phyloP scores from a whole-genome alignment of 176 grass and related monocot species.

The Oryza nivara region DNA sequence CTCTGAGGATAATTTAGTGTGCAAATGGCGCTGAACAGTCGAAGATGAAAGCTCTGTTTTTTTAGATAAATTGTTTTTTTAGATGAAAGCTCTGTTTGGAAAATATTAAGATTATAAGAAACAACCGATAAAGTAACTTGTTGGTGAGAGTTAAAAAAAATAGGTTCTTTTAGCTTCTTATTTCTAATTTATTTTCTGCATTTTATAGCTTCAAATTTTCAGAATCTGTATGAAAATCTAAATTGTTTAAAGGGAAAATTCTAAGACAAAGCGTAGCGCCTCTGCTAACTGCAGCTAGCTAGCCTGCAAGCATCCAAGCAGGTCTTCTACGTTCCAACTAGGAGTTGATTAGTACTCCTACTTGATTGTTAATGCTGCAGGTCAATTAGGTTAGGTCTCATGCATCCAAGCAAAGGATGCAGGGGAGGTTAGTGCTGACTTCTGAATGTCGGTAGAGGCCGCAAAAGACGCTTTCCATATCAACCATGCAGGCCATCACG shows the following conservation, averaged over 20 bases:
- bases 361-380: neutral
- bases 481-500: conserved; percentile 9
- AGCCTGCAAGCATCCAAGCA: neutral
- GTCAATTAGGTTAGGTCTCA: neutral
- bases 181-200: too few relatives aligned
- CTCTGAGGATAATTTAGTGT: neutral
- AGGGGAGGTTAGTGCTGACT: neutral
- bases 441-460: neutral
- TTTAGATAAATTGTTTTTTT: too few relatives aligned
- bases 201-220: too few relatives aligned
- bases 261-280: too few relatives aligned
- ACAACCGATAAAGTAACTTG: too few relatives aligned
- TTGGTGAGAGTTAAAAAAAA: too few relatives aligned
- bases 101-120: too few relatives aligned
- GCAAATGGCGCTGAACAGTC: neutral
- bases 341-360: neutral
- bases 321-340: neutral
- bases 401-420: neutral
- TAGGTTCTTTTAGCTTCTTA: too few relatives aligned
- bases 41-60: too few relatives aligned
- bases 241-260: too few relatives aligned
- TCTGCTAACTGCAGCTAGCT: neutral
- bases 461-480: neutral
- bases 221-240: too few relatives aligned
- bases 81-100: too few relatives aligned